phyloP scores from a whole-genome alignment of 768 basidiomycete species.

The Rhizopogon vulgaris region DNA sequence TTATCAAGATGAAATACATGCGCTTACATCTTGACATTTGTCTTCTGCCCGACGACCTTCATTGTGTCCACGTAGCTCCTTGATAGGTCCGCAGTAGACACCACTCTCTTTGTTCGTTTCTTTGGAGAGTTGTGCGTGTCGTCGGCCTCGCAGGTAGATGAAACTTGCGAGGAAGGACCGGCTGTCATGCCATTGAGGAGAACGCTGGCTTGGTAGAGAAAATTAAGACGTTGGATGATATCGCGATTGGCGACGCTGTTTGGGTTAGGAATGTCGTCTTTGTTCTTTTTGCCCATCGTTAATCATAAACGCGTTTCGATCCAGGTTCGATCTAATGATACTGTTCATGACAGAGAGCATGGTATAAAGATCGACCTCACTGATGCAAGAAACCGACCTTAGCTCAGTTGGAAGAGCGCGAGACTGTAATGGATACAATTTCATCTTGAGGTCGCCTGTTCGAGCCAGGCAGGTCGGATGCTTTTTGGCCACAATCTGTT shows the following conservation, averaged over 20 bases:
- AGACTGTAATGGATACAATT: constrained; percentile 33
- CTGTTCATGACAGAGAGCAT: too few species aligned
- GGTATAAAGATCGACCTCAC: background rate
- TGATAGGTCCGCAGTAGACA: constrained; percentile 46
- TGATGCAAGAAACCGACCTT: constrained; percentile 11
- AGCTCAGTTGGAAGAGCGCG: constrained; percentile 48
- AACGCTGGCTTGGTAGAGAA: constrained; percentile 76
- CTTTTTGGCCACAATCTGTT: background rate
- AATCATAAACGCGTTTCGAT: too few species aligned
- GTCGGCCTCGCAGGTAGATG: background rate
- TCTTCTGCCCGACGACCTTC: constrained; percentile 67
- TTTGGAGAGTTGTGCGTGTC: constrained; percentile 3
- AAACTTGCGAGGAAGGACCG: constrained; percentile 2
- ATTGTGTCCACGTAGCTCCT: constrained; percentile 60
- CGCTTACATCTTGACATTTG: constrained; percentile 70
- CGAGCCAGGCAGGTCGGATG: constrained; percentile 35
- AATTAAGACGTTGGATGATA: constrained; percentile 78
- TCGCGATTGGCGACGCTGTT: constrained; percentile 62
- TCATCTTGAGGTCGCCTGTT: constrained; percentile 41
- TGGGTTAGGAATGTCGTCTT: constrained; percentile 51
- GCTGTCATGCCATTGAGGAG: constrained; percentile 43
- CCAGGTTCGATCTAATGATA: constrained; percentile 7
- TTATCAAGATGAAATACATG: background rate
- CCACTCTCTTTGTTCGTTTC: constrained; percentile 23
- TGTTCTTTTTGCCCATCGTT: constrained; percentile 65